Evolutionary conservation across 2,329 filamentous ascomycete species (phyloP).

Genomic region (Sarocladium oryzae): DNA sequence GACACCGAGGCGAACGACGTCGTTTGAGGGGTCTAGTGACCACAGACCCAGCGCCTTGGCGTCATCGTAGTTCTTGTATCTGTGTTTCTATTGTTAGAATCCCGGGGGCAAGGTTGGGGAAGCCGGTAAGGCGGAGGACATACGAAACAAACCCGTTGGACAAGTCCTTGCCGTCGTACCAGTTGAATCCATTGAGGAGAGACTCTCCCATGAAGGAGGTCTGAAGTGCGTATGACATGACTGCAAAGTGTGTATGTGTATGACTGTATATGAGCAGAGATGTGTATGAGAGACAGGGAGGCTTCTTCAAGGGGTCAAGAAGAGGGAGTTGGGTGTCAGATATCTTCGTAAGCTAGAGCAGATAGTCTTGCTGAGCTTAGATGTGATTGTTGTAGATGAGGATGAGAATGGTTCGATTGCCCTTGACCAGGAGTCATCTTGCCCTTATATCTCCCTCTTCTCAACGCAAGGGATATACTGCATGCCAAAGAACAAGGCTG

Average conservation of each 20-base stretch:
- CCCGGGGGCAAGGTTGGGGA: background rate
- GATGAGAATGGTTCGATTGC: background rate
- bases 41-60: constrained; percentile 34
- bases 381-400: background rate
- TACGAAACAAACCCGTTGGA: constrained; percentile 64
- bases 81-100: constrained; percentile 17
- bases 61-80: constrained; percentile 36
- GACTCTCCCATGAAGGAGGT: constrained; percentile 36
- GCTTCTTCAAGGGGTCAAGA: no score
- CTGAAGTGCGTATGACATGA: constrained; percentile 35
- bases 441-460: constrained; percentile 1
- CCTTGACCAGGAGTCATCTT: background rate
- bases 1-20: constrained; percentile 39
- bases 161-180: constrained; percentile 48
- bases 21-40: constrained; percentile 31
- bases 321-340: background rate
- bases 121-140: constrained; percentile 25
- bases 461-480: constrained; percentile 2
- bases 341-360: background rate
- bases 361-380: background rate
- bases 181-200: constrained; percentile 42
- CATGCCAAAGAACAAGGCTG: constrained; percentile 3
- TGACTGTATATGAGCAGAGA: background rate
- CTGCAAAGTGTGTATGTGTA: background rate
- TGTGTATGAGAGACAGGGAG: background rate